Base-by-base conservation (phyloP, 1,284 basidiomycete species). In the Tranzscheliella williamsii region DNA sequence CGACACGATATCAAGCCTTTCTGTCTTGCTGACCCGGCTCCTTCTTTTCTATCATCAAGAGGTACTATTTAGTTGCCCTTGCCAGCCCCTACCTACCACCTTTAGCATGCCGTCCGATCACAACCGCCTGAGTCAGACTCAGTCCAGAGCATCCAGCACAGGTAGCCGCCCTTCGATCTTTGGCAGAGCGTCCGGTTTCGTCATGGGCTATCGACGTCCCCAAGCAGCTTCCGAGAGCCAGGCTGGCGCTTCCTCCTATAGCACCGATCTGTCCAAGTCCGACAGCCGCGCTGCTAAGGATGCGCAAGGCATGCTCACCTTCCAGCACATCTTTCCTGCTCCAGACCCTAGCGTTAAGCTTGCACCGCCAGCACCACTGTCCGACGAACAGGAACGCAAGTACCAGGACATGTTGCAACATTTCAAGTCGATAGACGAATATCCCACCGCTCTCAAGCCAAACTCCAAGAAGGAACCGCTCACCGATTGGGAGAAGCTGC, bases 401-500 rank as follows among this genome's bases (percentile, higher is more conserved):
- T 70, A 68, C 38, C 44, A 70, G 2, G 36, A 58, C 44, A 57
- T 70, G 58, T 58, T 73, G 12, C 12, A 38, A 3, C 53, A 73
- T 42, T 73, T 73, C 42, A 40, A 42, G 26, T 54, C 53, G 18
- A 32, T 38, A 18, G n/a, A 48, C 3, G 52, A 63, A 21, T 73
- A 46, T 24, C 71, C 71, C 8, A 52, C 53, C 22, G 37, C 34
- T 9, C 56, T 72, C 49, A 63, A 63, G 26, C 15, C 31, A 15
- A 41, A 36, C 24, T 41, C 56, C 23, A 41, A 55, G 18, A 37
- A 58, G 13, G 27, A 55, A 37, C 67, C 72, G 9, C 54, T 76
- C 21, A 56, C 46, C 32, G 76, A 79, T 15, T 62, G 65, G 47
- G 78, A 79, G 37, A 78, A 67, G 55, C 22, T 66, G 43, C 69